Evolutionary conservation across 306 rosid species (phyloP).

Genomic region (Vigna unguiculata): DNA sequence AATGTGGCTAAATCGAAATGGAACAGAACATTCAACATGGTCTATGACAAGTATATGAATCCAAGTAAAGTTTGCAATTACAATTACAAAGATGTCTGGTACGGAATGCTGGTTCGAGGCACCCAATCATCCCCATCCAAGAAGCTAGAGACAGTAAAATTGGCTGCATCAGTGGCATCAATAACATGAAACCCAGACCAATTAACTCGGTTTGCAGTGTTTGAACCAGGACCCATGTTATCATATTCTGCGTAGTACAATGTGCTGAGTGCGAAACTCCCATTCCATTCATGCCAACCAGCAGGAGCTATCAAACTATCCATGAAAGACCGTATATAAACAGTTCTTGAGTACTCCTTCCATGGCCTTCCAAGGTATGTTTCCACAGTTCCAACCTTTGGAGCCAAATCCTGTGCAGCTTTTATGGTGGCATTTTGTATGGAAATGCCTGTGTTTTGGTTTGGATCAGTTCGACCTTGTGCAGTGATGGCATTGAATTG

Average conservation of each 20-base stretch:
- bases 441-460: conserved; percentile 76
- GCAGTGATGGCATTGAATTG: conserved; percentile 68
- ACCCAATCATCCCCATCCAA: conserved; percentile 35
- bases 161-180: conserved; percentile 20
- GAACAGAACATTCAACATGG: not conserved
- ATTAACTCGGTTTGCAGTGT: not conserved
- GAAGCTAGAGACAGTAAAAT: conserved; percentile 27
- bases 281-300: conserved; percentile 35
- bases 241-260: conserved; percentile 31
- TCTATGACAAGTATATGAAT: not conserved
- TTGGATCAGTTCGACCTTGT: conserved; percentile 67
- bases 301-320: conserved; percentile 27
- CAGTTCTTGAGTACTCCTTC: conserved; percentile 35
- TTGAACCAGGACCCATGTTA: conserved; percentile 29
- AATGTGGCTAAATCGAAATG: not conserved
- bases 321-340: conserved; percentile 26
- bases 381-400: conserved; percentile 14
- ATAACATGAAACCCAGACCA: conserved; percentile 35
- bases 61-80: not conserved
- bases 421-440: conserved; percentile 41
- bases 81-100: not conserved
- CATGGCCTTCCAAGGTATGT: conserved; percentile 41
- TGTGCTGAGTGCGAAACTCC: not conserved
- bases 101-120: conserved; percentile 27
- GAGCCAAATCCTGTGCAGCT: conserved; percentile 33